Conservation (phyloP, 106 monocot species). For the Chionographis japonica region DNA sequence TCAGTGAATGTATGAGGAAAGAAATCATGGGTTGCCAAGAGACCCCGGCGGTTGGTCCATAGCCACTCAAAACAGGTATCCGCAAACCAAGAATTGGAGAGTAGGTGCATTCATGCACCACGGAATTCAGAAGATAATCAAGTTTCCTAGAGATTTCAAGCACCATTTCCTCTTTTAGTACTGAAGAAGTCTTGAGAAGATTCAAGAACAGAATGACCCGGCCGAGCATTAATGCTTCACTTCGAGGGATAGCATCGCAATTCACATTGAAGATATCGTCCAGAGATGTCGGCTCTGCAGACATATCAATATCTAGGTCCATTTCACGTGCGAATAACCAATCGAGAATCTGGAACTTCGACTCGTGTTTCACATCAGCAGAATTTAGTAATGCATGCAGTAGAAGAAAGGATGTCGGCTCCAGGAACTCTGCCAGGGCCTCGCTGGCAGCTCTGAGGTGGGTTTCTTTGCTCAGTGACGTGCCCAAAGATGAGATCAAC, state of each 20-base stretch:
- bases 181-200: constrained; percentile 58
- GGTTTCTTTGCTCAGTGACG: constrained; percentile 49
- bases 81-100: constrained; percentile 50
- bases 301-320: constrained; percentile 8
- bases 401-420: constrained; percentile 76
- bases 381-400: constrained; percentile 62
- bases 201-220: constrained; percentile 61
- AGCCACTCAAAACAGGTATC: constrained; percentile 41
- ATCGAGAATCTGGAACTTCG: constrained; percentile 48
- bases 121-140: constrained; percentile 40
- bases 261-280: constrained; percentile 23
- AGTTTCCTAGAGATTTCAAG: constrained; percentile 57
- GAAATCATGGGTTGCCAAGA: constrained; percentile 53
- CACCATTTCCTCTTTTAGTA: constrained; percentile 58
- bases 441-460: constrained; percentile 72
- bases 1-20: constrained; percentile 51
- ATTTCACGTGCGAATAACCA: constrained; percentile 48
- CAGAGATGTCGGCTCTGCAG: constrained; percentile 13
- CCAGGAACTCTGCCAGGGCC: constrained; percentile 61
- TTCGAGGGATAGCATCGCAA: constrained; percentile 21
- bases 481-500: constrained; percentile 49
- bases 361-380: constrained; percentile 31
- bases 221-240: constrained; percentile 35
- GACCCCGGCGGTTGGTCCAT: constrained; percentile 29
- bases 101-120: constrained; percentile 57